A percentile compares a stretch with the other conserved stretches of the same genome.
Evolutionary conservation across 1,284 basidiomycete species (phyloP).

Genomic region (Naganishia sp.): DNA sequence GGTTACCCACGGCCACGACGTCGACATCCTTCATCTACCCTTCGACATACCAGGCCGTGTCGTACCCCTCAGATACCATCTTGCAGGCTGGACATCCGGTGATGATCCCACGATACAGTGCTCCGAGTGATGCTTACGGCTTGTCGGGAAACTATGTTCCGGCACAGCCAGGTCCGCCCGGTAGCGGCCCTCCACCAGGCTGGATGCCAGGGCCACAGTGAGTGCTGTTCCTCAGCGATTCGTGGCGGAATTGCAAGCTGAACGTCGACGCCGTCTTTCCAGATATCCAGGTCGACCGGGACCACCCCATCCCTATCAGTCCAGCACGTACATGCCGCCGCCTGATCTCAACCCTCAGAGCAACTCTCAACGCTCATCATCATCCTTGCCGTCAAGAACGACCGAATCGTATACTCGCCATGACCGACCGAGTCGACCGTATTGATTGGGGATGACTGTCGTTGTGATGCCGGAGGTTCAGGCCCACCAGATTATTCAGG

Average conservation of each 20-base stretch:
- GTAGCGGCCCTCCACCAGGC: neutral
- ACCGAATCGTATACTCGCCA: conserved; percentile 24
- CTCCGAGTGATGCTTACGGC: conserved; percentile 3
- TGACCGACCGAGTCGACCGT: conserved; percentile 21
- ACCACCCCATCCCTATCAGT: conserved; percentile 3
- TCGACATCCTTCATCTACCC: conserved; percentile 7
- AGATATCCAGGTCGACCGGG: conserved; percentile 7
- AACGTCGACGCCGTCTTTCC: neutral
- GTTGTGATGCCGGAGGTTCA: too few relatives aligned
- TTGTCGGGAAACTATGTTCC: conserved; percentile 2
- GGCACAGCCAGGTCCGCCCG: neutral
- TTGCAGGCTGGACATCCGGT: conserved; percentile 11
- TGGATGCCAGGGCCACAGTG: conserved; percentile 16
- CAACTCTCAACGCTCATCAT: conserved; percentile 13
- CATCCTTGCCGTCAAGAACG: conserved; percentile 17
- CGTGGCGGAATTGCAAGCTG: neutral
- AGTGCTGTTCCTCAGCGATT: neutral
- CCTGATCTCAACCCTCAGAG: conserved; percentile 4
- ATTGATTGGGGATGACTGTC: neutral
- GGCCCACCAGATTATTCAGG: too few relatives aligned
- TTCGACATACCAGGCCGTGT: conserved; percentile 10
- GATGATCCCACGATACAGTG: conserved; percentile 16
- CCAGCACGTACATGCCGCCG: conserved; percentile 3
- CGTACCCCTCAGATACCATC: neutral
- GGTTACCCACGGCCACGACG: neutral